Base-by-base conservation (phyloP, 257 asterid species). In the Linaria vulgaris region DNA sequence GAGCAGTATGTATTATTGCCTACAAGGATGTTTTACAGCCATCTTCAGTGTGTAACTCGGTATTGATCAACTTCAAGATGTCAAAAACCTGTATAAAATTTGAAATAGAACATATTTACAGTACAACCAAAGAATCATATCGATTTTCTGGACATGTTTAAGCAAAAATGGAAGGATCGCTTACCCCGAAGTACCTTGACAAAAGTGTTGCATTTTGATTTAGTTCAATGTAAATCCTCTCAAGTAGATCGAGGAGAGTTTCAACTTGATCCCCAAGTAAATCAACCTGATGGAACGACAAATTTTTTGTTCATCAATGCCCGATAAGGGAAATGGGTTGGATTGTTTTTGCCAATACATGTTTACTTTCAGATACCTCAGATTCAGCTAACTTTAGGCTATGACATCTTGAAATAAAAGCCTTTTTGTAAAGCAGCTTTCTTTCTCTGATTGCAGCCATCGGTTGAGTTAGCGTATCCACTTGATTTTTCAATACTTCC, bases 251-350 rank as follows among this genome's bases (percentile, higher is more conserved):
- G 23, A 78, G 44, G 21, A 83, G 94, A 48, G 73, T 55, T 19
- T 88, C 94, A 64, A 85, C 97, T 57, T 88, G 86, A 80, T 90
- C 84, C 20, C 92, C 97, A 7, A 88, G 89, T 67, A 85, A 68
- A 83, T 90, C 94, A 53, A 90, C 97, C 96, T 88, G 66, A 57
- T 59, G 9, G 14, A 8, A 56, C 22, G 48, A 34, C 30, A 30
- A 13, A n/a, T n/a, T 45, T 9, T 23, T 20, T 12, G 53, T 24
- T 45, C 13, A 6, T 44, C 39, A 3, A 25, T 14, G n/a, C 34
- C 30, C n/a, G 3, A 17, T 48, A 48, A 10, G 34, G 34, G 34
- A 27, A 2, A 3, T 27, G 3, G 34, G 6, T 27, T 3, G 6
- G 4, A 27, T 27, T 27, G n/a, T 27, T 27, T 27, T 27, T 14